phyloP scores from a whole-genome alignment of 2,329 filamentous ascomycete genomes.

The Ophiognomonia clavigignenti-juglandacearum region DNA sequence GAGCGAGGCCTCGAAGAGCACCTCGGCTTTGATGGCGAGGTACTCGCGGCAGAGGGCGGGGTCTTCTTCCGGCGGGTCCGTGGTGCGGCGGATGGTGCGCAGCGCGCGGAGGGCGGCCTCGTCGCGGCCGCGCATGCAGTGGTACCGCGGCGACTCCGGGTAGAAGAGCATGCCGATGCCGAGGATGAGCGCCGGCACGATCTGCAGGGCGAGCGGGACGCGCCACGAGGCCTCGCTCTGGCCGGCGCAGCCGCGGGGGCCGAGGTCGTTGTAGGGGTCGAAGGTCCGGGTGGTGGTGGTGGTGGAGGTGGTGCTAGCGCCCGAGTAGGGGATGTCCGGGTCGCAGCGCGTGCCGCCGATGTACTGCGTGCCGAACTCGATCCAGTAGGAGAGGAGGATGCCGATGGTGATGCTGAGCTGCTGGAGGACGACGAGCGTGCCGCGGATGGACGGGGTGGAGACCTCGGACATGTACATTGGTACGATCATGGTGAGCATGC shows the following conservation, averaged over 20 bases:
- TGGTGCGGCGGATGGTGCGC: constrained; percentile 28
- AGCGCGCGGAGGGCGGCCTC: constrained; percentile 27
- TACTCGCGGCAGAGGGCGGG: constrained; percentile 27
- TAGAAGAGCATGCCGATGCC: constrained; percentile 51
- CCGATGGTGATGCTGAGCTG: constrained; percentile 37
- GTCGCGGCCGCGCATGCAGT: constrained; percentile 27
- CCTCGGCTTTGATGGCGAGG: constrained; percentile 32
- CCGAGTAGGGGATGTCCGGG: constrained; percentile 40
- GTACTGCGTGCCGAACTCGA: constrained; percentile 35
- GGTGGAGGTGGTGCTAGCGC: too few species aligned
- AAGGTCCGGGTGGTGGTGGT: constrained; percentile 32
- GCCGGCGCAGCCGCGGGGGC: constrained; percentile 34
- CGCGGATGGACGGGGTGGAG: constrained; percentile 20
- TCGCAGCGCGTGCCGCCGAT: constrained; percentile 41
- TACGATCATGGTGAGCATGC: constrained; percentile 31
- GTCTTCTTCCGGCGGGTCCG: constrained; percentile 26
- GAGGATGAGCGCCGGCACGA: constrained; percentile 51
- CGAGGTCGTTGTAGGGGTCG: constrained; percentile 37
- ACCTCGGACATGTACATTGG: constrained; percentile 23
- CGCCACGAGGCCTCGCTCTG: constrained; percentile 40
- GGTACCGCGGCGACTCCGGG: constrained; percentile 31
- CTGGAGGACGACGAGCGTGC: constrained; percentile 14
- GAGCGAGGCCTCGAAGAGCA: constrained; percentile 29
- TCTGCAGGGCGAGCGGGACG: constrained; percentile 45
- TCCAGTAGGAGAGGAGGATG: constrained; percentile 38